phyloP scores from a whole-genome alignment of 306 rosid genomes.

The Prunus persica region DNA sequence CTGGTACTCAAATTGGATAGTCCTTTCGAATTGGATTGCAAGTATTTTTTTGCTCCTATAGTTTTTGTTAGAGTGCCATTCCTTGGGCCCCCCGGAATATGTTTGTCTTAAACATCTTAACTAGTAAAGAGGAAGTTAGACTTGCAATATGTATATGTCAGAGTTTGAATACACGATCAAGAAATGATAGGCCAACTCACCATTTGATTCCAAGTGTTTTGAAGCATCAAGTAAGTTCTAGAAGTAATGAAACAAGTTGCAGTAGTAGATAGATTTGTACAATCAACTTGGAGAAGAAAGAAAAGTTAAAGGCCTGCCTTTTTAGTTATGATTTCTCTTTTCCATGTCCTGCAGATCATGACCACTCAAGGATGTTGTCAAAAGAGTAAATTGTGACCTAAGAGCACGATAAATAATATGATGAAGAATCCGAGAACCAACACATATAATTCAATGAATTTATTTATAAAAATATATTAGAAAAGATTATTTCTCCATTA shows the following conservation, averaged over 20 bases:
- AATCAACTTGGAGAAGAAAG: constrained; percentile 25
- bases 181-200: constrained; percentile 31
- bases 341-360: constrained; percentile 56
- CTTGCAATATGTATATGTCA: not conserved
- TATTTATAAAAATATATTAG: too few relatives aligned
- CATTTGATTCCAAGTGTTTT: constrained; percentile 32
- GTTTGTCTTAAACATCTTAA: constrained; percentile 43
- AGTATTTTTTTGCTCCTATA: too few relatives aligned
- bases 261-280: not conserved
- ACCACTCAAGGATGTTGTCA: not conserved
- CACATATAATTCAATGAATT: too few relatives aligned
- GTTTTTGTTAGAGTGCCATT: not conserved
- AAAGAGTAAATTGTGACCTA: constrained; percentile 35
- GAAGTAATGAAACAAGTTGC: not conserved
- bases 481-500: too few relatives aligned
- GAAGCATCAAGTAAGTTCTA: constrained; percentile 49
- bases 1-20: too few relatives aligned
- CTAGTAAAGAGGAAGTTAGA: constrained; percentile 9
- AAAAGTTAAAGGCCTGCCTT: constrained; percentile 27
- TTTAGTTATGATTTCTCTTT: constrained; percentile 61
- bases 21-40: too few relatives aligned
- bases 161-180: not conserved
- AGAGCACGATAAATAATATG: constrained; percentile 51
- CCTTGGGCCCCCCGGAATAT: constrained; percentile 38
- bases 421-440: not conserved